Evolutionary conservation across 139 green algal species (phyloP), one percentile per base, ranked within the genome.

Genomic region (Tetraselmis striata): DNA sequence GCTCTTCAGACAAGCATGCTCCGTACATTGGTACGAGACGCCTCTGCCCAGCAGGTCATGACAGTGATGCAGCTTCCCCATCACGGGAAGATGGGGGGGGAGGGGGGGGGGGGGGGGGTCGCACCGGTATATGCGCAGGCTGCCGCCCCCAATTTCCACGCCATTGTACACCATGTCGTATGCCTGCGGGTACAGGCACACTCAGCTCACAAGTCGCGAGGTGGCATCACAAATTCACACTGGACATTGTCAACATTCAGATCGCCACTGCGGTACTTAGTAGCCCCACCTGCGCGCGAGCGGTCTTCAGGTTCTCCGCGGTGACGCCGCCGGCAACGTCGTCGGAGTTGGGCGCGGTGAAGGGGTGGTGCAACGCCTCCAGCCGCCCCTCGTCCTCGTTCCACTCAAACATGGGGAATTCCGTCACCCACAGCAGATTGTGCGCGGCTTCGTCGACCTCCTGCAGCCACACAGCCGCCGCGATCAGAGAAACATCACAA

Each of bases 151-250:
- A 32, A 98, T 94, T 88, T 99, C 97, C 26, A 97, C 91, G 2
- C 96, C 96, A 81, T 99, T 99, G 91, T 98, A 98, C 28, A 99
- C 97, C 18, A 99, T 85, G 85, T 99, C 97, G 86, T 99, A 99
- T 0, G 97, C 94, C 28, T 84, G 87, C 0, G 90, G 88, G 1
- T 83, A n/a, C n/a, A n/a, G n/a, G n/a, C n/a, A n/a, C n/a, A n/a
- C n/a, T n/a, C n/a, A n/a, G n/a, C n/a, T n/a, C n/a, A n/a, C n/a
- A n/a, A n/a, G n/a, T n/a, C n/a, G n/a, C n/a, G n/a, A n/a, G n/a
- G n/a, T n/a, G n/a, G n/a, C n/a, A n/a, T n/a, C n/a, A n/a, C n/a
- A n/a, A n/a, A n/a, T n/a, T n/a, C n/a, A n/a, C n/a, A n/a, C n/a
- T n/a, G n/a, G n/a, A n/a, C n/a, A n/a, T n/a, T n/a, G n/a, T n/a